Evolutionary conservation across 129 eudicot species (phyloP), one percentile per base, ranked within the genome.

Genomic region (Lonicera japonica): DNA sequence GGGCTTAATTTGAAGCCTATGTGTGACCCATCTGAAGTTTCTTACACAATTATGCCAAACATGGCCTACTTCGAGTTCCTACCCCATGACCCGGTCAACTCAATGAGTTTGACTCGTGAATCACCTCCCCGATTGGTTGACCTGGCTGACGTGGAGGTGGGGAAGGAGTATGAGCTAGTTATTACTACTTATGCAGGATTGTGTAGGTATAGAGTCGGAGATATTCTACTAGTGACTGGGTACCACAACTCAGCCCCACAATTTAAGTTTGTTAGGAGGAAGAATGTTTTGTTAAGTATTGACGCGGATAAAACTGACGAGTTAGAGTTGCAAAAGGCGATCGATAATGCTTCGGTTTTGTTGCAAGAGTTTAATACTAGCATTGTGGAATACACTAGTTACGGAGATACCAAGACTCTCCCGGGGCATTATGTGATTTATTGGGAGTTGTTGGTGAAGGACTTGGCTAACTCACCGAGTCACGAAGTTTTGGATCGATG

Each of bases 31-130:
- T 83, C 90, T 0, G 91, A 89, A 53, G 95, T 86, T 24, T 54
- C 77, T 25, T 89, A 89, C 66, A 89, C 97, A 5, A 89, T 89
- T 34, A 82, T 89, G 95, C 97, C 97, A 0, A 89, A 89, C 60
- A 82, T 89, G 95, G 95, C 90, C 0, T 85, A 86, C 64, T 89
- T 89, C 51, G 97, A 89, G 76, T 89, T 89, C 60, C 72, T 89
- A 68, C 95, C 91, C 1, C 97, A 85, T 25, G 95, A 82, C 59
- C 73, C 90, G 0, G 29, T 61, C 21, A 54, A 75, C 24, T 73
- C 82, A 17, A 69, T 67, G 0, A 39, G 58, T 0, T 53, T 77
- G 29, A 70, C 95, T 8, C 65, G 63, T 36, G 82, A 72, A 62
- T 63, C 85, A 4, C 84, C 87, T 0, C 79, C 87, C 14, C 67